Conservation (phyloP, 176 grass and related monocot genomes). For the Oryza meridionalis region DNA sequence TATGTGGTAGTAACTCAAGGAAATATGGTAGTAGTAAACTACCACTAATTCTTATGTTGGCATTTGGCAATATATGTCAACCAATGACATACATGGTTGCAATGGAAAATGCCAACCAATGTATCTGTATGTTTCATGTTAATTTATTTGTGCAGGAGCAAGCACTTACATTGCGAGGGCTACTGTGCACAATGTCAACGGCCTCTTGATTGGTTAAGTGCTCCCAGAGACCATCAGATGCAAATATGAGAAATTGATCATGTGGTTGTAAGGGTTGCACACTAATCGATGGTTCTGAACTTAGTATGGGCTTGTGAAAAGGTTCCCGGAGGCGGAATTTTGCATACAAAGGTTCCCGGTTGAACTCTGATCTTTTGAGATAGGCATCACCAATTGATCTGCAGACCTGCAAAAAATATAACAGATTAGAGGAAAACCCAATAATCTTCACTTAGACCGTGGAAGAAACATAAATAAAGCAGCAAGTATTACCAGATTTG, state of each 20-base stretch:
- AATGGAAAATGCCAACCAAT: not conserved
- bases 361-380: constrained; percentile 86
- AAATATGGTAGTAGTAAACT: not conserved
- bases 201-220: constrained; percentile 93
- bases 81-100: not conserved
- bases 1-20: not conserved
- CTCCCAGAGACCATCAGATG: constrained; percentile 96
- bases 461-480: not conserved
- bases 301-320: constrained; percentile 80
- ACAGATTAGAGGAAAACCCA: constrained; percentile 5
- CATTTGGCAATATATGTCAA: not conserved
- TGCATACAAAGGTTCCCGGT: constrained; percentile 69
- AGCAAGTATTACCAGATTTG: not conserved
- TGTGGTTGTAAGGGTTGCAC: constrained; percentile 71
- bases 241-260: constrained; percentile 94
- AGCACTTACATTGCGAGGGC: constrained; percentile 62
- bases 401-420: constrained; percentile 64
- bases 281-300: constrained; percentile 78
- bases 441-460: constrained; percentile 5
- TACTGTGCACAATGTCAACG: constrained; percentile 83
- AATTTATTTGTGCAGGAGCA: not conserved
- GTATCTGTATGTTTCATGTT: not conserved
- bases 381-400: constrained; percentile 93
- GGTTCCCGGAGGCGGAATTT: constrained; percentile 86
- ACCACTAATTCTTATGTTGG: not conserved